Base-by-base conservation (phyloP, 805 yeast species). In the Ogataea ganodermae region DNA sequence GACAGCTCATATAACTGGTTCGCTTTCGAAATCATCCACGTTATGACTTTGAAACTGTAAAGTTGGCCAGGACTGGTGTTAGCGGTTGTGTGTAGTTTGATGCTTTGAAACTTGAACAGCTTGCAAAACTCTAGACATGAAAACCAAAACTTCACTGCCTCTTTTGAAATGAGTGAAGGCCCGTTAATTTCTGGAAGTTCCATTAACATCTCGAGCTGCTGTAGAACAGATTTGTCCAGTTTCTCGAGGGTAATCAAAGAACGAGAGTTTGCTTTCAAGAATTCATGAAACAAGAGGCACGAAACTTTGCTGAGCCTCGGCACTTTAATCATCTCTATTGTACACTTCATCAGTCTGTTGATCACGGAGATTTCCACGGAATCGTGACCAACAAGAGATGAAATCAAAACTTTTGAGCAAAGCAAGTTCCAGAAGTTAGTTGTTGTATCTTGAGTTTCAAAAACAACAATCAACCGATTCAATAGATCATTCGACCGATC, bases 161-260 rank as follows among this genome's bases (percentile, higher is more conserved):
- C 79, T 35, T 74, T 66, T 39, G 74, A 69, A 1, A 83, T 44
- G 1, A 52, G 20, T 1, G 65, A 58, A 2, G 94, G 92, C 0
- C 92, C 92, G 60, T 76, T 78, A 0, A 82, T 67, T 37, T 79
- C 84, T 0, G 86, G 67, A 5, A 77, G 59, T 30, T 82, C 85
- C 39, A 78, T 65, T 1, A 81, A 44, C 23, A 75, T 76, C 35
- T 75, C 76, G 26, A 82, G 61, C 50, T 77, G 79, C 36, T 71
- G 76, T 3, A 67, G 46, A 7, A 81, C 55, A 0, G 77, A 61
- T 7, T 61, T 60, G 44, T 81, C 86, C 2, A 64, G 30, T 6
- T 44, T 33, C 16, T 46, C 14, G 3, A 58, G 35, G 1, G 45
- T 21, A 2, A 48, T 22, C 14, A 43, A 35, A 9, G 35, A 18